Conservation (phyloP, 805 yeast genomes). For the Metahyphopichia silvanorum region DNA sequence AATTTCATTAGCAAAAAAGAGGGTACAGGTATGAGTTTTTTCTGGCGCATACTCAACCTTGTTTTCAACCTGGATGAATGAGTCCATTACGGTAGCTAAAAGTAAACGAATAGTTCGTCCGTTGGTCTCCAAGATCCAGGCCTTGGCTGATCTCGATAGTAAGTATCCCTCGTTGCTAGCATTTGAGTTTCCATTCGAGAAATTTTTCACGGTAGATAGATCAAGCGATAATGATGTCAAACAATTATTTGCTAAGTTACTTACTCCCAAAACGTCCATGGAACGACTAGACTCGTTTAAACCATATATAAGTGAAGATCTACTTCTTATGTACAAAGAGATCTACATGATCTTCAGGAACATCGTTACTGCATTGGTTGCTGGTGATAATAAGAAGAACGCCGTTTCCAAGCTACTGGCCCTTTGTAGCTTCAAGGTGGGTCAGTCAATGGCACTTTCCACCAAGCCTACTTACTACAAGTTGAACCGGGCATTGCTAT, state of each 20-base stretch:
- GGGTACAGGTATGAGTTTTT: too few species aligned
- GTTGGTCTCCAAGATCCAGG: constrained; percentile 32
- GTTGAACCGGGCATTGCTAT: constrained; percentile 24
- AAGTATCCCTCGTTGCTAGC: constrained; percentile 23
- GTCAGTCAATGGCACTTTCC: constrained; percentile 31
- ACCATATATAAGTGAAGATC: constrained; percentile 23
- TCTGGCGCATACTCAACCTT: too few species aligned
- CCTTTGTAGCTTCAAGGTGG: constrained; percentile 22
- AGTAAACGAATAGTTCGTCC: constrained; percentile 37
- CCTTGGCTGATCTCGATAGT: constrained; percentile 22
- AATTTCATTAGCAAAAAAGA: too few species aligned
- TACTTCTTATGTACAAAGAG: constrained; percentile 26
- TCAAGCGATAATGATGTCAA: too few species aligned
- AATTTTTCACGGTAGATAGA: too few species aligned
- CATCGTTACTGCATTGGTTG: constrained; percentile 15
- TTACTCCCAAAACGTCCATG: constrained; percentile 9
- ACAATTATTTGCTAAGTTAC: too few species aligned
- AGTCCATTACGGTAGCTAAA: constrained; percentile 14
- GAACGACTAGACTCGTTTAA: constrained; percentile 22
- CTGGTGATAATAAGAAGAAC: not conserved
- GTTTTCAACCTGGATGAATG: not conserved
- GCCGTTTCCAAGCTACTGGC: constrained; percentile 14
- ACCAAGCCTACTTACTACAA: constrained; percentile 32
- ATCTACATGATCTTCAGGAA: constrained; percentile 27
- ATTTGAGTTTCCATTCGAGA: constrained; percentile 6